These are phyloP conservation scores for Syzygium aromaticum DNA, from an alignment of 345 rosid genomes.

Conservation along the genomic window DNA sequence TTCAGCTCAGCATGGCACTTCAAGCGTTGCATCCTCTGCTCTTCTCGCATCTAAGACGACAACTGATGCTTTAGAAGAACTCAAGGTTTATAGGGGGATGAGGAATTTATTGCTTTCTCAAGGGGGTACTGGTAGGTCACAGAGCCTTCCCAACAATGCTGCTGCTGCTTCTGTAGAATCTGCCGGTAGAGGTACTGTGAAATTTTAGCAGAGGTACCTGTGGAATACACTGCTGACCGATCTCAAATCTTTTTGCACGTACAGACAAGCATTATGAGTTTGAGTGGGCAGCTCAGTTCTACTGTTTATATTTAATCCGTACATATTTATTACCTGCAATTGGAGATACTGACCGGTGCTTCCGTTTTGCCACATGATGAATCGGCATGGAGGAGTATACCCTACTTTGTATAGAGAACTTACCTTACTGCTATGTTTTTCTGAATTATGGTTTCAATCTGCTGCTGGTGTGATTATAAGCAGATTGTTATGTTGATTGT, in stretches of 20 bases:
- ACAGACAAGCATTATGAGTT: not conserved
- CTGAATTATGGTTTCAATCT: not conserved
- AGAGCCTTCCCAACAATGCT: not conserved
- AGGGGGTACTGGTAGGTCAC: conserved; percentile 11
- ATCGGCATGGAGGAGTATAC: not conserved
- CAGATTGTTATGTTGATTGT: not conserved
- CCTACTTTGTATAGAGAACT: not conserved
- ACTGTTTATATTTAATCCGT: not conserved
- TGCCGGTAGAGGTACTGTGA: not conserved
- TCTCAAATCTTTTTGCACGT: not conserved
- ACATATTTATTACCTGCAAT: not conserved
- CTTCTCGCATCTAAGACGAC: conserved; percentile 51
- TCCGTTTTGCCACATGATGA: not conserved
- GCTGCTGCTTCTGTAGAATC: not conserved
- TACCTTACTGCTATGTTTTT: not conserved
- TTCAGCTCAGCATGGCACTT: conserved; percentile 18
- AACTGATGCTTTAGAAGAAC: conserved; percentile 86
- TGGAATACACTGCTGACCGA: not conserved
- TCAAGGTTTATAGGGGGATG: conserved; percentile 57
- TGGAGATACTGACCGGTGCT: not conserved
- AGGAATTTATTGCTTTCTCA: conserved; percentile 51
- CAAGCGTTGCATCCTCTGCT: conserved; percentile 43
- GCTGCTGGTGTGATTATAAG: not conserved
- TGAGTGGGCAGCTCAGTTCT: not conserved
- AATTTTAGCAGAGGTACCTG: not conserved